Conservation (phyloP, 371 early-diverging fungal species). For the Syncephalastrum monosporum region DNA sequence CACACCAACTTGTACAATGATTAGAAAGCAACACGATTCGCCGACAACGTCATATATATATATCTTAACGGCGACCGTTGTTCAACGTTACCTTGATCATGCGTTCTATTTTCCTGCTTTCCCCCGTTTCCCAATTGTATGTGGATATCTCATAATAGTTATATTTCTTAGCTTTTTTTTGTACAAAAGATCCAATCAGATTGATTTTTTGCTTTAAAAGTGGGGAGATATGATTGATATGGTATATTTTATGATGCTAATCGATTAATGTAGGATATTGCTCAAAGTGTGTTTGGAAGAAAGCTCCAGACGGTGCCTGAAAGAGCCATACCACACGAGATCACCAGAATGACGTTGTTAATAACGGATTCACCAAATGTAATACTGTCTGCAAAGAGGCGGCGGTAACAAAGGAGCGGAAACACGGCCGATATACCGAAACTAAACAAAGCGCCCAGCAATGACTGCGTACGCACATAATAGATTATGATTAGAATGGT, state of each 20-base stretch:
- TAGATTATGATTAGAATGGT: background rate
- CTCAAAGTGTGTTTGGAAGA: constrained; percentile 15
- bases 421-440: constrained; percentile 47
- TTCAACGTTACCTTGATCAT: too few species aligned
- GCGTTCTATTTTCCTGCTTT: too few species aligned
- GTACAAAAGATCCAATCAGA: too few species aligned
- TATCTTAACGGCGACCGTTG: too few species aligned
- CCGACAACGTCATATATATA: too few species aligned
- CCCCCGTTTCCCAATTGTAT: too few species aligned
- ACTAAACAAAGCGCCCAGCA: constrained; percentile 34
- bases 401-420: constrained; percentile 39
- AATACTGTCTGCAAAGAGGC: constrained; percentile 28
- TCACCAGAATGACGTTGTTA: constrained; percentile 20
- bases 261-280: background rate
- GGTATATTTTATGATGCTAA: background rate
- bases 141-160: too few species aligned
- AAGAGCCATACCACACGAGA: constrained; percentile 26
- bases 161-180: too few species aligned
- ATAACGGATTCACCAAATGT: constrained; percentile 14
- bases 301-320: constrained; percentile 38
- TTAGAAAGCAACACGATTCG: too few species aligned
- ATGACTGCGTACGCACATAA: constrained; percentile 17
- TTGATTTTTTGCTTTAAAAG: too few species aligned
- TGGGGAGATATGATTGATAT: background rate
- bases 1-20: constrained; percentile 3